A percentile compares a stretch with the other conserved stretches of the same genome.
Conservation (phyloP, 306 rosid species). For the Cicer yamashitae region DNA sequence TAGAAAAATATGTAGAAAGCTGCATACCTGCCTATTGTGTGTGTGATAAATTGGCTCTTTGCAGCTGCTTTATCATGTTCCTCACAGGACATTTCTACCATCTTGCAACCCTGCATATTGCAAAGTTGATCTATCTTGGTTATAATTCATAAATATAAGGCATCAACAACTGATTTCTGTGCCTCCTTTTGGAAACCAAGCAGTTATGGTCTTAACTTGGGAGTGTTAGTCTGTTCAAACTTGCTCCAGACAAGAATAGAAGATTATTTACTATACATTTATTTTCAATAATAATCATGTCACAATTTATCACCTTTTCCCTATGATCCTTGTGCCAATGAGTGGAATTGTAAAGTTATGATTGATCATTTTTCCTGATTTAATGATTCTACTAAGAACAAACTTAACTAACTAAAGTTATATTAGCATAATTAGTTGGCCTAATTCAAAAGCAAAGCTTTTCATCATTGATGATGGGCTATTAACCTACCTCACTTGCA, state of each 20-base stretch:
- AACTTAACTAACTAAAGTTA: background rate
- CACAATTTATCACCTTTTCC: too few species aligned
- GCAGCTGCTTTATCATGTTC: conserved; percentile 75
- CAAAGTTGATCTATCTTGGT: background rate
- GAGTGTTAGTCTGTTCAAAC: too few species aligned
- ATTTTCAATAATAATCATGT: too few species aligned
- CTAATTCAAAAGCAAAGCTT: conserved; percentile 16
- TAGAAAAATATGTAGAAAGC: background rate
- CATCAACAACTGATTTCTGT: background rate
- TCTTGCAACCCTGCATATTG: conserved; percentile 61
- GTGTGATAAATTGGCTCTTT: conserved; percentile 69
- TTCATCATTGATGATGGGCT: background rate
- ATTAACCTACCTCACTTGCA: conserved; percentile 52
- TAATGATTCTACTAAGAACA: background rate
- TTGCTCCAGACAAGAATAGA: too few species aligned
- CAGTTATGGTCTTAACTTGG: background rate
- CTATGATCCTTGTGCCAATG: too few species aligned
- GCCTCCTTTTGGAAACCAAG: conserved; percentile 7
- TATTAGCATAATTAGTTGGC: background rate
- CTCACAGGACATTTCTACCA: conserved; percentile 69
- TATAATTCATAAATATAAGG: background rate
- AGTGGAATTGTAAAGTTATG: too few species aligned
- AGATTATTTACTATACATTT: too few species aligned
- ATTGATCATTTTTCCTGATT: background rate
- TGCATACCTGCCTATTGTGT: conserved; percentile 68